Evolutionary conservation across 768 basidiomycete genomes (phyloP), one percentile per base, ranked within the genome.

Genomic region (Strobilomyces echinocephalus): DNA sequence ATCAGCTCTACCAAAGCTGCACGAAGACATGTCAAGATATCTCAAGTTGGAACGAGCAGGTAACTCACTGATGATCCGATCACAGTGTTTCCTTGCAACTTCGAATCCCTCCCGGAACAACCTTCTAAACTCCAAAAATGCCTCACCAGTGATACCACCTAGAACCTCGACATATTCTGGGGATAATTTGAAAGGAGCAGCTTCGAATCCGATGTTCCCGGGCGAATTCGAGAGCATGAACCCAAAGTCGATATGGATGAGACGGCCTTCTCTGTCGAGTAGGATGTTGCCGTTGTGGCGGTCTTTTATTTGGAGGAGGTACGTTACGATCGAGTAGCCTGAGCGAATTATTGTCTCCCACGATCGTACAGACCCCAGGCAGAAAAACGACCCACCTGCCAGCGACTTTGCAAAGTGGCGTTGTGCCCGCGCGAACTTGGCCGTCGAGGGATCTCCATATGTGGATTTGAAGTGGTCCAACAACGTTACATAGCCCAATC

Each of bases 271-370:
- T 49, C 91, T 83, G 72, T 98, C 97, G 44, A 99, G 74, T 6
- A 99, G 81, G 50, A 99, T 98, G 66, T 98, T 99, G 30, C 97
- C 97, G 64, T 99, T 99, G 67, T 99, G 97, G 12, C 97, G 83
- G 69, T 99, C 97, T 72, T 98, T 98, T 71, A 99, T 88, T 72
- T 98, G 97, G 5, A 99, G 81, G 8, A 98, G 82, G 71, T 90
- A 97, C n/a, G 93, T 95, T 36, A 97, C 85, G 46, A 98, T 75
- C 2, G 95, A 97, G 69, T 97, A 98, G 11, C 94, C 94, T 85
- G 26, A 45, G n/a, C 24, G 11, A 31, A 54, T 49, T 41, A 24
- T 46, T 16, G 45, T 20, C 49, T 9, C 50, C 7, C 20, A 16
- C 15, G n/a, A 28, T 43, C 24, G 5, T 7, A 24, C 11, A n/a